Base-by-base conservation (phyloP, 179 eudicot genomes). In the Silene vulgaris region DNA sequence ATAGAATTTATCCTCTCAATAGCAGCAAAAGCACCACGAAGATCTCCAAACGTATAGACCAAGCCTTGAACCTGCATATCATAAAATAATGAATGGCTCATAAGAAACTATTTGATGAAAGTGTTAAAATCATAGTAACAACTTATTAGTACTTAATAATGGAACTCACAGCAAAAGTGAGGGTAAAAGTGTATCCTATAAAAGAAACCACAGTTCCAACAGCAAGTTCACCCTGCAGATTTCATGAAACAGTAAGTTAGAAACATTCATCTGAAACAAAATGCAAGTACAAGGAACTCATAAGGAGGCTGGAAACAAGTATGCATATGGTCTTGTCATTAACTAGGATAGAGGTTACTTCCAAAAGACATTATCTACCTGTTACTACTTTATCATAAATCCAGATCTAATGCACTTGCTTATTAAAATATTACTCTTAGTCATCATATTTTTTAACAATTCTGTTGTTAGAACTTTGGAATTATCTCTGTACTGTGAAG, bases 1-100 rank as follows among this genome's bases (percentile, higher is more conserved):
- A 92, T 84, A n/a, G 91, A 89, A 83, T 95, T 95, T 73, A 92
- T 95, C 82, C 99, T 92, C 82, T 95, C 99, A 28, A 86, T 77
- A 78, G 99, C 97, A 80, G 99, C 99, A 74, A 92, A 87, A 77
- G 97, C 86, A 65, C 90, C 96, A 75, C 97, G 96, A 78, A 95
- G 96, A 86, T 95, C 99, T 79, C 99, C 99, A 83, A 90, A 81
- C 21, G 99, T 89, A 81, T 89, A 89, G 78, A 95, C 97, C 72
- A 95, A 84, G 54, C 99, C 99, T 95, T 95, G 99, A 76, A 95
- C 99, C 99, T 95, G 84, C 75, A 76, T 57, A 65, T 17, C 50
- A 63, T 23, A 67, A 26, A 7, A 62, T 13, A n/a, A 75, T n/a
- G 76, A 45, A 57, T 74, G 67, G 57, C 28, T 62, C 12, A 71